phyloP scores from a whole-genome alignment of 345 rosid genomes.

The Hypericum androsaemum region DNA sequence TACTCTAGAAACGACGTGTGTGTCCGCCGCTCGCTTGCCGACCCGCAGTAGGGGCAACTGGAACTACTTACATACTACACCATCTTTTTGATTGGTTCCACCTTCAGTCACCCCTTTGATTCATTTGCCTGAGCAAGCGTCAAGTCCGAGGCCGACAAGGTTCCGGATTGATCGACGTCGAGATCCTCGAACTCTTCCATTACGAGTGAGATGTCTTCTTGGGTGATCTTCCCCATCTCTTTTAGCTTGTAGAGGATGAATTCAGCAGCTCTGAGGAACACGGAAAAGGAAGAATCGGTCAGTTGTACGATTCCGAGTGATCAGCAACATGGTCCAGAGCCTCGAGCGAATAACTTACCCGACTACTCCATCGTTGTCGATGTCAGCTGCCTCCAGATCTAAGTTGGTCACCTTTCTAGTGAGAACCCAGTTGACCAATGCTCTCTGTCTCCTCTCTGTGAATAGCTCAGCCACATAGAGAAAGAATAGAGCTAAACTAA shows the following conservation, averaged over 20 bases:
- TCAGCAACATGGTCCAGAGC: neutral
- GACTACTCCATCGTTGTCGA: slow-evolving; percentile 58
- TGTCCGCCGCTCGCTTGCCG: too few relatives aligned
- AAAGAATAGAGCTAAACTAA: slow-evolving; percentile 58
- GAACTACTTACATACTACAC: too few relatives aligned
- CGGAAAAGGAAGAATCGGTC: neutral
- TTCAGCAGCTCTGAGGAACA: slow-evolving; percentile 46
- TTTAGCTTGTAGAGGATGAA: slow-evolving; percentile 63
- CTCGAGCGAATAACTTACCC: slow-evolving; percentile 31
- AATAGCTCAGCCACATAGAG: slow-evolving; percentile 55
- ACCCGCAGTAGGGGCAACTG: too few relatives aligned
- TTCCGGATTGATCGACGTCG: slow-evolving; percentile 53
- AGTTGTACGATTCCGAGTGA: neutral
- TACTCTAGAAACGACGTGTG: too few relatives aligned
- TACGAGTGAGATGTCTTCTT: slow-evolving; percentile 46
- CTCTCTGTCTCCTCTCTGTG: slow-evolving; percentile 52
- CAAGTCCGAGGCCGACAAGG: slow-evolving; percentile 30
- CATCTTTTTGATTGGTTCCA: too few relatives aligned
- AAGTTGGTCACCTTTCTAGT: slow-evolving; percentile 37
- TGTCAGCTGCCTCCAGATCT: slow-evolving; percentile 86
- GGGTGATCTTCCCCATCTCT: slow-evolving; percentile 80
- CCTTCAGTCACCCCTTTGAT: slow-evolving; percentile 10
- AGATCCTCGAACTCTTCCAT: slow-evolving; percentile 69
- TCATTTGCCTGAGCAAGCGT: slow-evolving; percentile 25
- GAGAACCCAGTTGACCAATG: slow-evolving; percentile 63